Conservation (phyloP, 1,139 yeast species). For the Taphrina betulina region DNA sequence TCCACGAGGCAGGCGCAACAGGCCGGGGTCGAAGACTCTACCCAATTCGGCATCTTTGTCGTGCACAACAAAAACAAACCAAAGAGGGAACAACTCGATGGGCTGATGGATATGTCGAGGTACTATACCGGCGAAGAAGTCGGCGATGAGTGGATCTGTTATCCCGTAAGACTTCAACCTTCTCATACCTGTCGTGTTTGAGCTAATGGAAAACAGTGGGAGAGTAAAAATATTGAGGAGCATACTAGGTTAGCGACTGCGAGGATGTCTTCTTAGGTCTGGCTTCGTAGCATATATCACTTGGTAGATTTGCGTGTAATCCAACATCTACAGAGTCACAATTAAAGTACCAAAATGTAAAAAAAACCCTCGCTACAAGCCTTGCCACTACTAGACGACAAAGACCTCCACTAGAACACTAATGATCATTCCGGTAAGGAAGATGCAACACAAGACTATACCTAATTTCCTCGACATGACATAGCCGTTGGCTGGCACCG, state of each 20-base stretch:
- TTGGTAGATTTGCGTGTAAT: too few relatives aligned
- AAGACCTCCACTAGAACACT: constrained; percentile 29
- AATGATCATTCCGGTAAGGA: constrained; percentile 50
- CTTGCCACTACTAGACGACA: too few relatives aligned
- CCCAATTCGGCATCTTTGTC: constrained; percentile 85
- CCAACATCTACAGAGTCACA: too few relatives aligned
- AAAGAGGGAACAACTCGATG: constrained; percentile 75
- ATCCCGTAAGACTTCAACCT: too few relatives aligned
- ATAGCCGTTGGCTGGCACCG: constrained; percentile 69
- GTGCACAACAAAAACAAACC: constrained; percentile 89
- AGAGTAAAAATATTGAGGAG: constrained; percentile 24
- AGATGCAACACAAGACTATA: constrained; percentile 52
- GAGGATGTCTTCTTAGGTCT: too few relatives aligned
- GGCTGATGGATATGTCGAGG: constrained; percentile 60
- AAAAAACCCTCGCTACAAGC: too few relatives aligned
- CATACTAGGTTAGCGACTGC: constrained; percentile 24
- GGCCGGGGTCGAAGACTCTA: constrained; percentile 54
- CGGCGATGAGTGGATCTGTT: constrained; percentile 94
- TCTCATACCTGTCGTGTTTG: not conserved
- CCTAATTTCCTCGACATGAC: constrained; percentile 62
- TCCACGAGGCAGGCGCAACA: constrained; percentile 59
- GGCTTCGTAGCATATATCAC: too few relatives aligned
- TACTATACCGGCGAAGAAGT: constrained; percentile 87
- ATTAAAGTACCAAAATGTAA: too few relatives aligned
- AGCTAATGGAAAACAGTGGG: constrained; percentile 23